These are phyloP conservation scores for Waltergamsia citrina DNA, from an alignment of 2,329 filamentous ascomycete species.

Conservation along the genomic window DNA sequence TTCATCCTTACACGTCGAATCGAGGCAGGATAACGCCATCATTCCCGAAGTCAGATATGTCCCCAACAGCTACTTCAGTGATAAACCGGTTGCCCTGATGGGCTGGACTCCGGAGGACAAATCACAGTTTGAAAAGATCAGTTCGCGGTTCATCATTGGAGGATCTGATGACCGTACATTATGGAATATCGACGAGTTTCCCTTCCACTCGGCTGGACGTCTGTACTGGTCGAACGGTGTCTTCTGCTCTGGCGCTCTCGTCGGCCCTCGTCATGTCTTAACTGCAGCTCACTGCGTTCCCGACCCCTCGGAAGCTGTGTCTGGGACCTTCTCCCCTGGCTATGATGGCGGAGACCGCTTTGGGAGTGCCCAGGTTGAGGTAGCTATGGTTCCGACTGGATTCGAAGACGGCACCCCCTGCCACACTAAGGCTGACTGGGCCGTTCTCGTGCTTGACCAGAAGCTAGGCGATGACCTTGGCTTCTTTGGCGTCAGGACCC, in stretches of 20 bases:
- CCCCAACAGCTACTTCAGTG: background rate
- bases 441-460: slow-evolving; percentile 5
- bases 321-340: slow-evolving; percentile 13
- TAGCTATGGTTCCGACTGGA: background rate
- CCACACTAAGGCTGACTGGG: slow-evolving; percentile 5
- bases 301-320: slow-evolving; percentile 2
- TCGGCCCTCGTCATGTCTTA: slow-evolving; percentile 17
- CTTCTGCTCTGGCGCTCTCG: slow-evolving; percentile 15
- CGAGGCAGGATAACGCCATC: background rate
- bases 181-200: slow-evolving; percentile 9
- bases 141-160: slow-evolving; percentile 12
- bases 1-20: background rate
- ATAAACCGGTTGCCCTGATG: slow-evolving; percentile 1
- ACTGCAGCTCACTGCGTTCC: slow-evolving; percentile 16
- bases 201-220: slow-evolving; percentile 11
- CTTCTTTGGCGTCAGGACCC: slow-evolving; percentile 6
- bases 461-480: slow-evolving; percentile 4
- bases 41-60: background rate
- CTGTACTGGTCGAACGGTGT: slow-evolving; percentile 11
- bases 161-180: slow-evolving; percentile 10
- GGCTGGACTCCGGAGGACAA: background rate
- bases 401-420: background rate
- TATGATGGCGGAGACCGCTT: slow-evolving; percentile 12
- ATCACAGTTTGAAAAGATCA: background rate
- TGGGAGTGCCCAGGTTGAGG: slow-evolving; percentile 2